Conservation (phyloP, 164 flowering plant species). For the Tinospora cordifolia region DNA sequence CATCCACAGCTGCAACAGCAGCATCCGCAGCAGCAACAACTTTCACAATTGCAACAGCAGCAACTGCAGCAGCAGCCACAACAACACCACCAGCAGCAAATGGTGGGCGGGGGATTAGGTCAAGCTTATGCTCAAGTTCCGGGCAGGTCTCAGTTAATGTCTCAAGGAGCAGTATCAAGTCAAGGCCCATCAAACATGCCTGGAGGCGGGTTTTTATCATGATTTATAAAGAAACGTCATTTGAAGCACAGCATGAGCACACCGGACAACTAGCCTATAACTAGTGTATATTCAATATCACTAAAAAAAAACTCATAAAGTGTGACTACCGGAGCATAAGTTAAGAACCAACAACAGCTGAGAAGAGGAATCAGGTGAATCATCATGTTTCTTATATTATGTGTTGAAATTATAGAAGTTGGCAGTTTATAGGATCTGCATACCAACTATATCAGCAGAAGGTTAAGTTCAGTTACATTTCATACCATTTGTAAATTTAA, state of each 20-base stretch:
- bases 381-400: too few species aligned
- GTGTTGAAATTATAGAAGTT: not conserved
- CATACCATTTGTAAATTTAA: too few species aligned
- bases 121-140: constrained; percentile 69
- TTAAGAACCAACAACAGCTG: not conserved
- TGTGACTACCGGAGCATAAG: not conserved
- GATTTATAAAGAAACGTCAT: not conserved
- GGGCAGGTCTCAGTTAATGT: constrained; percentile 52
- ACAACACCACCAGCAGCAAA: constrained; percentile 32
- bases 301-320: not conserved
- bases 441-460: not conserved
- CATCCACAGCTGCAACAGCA: constrained; percentile 26
- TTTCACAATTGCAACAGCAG: constrained; percentile 32
- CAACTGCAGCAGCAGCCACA: constrained; percentile 24
- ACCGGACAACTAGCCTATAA: not conserved
- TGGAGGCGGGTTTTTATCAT: constrained; percentile 57
- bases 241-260: not conserved
- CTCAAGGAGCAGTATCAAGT: constrained; percentile 63
- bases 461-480: too few species aligned
- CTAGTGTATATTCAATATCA: not conserved
- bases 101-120: constrained; percentile 45
- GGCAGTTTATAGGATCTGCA: not conserved
- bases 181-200: constrained; percentile 70
- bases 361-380: not conserved
- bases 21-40: constrained; percentile 27